Evolutionary conservation across 345 rosid species (phyloP).

Genomic region (Gossypium ekmanianum): DNA sequence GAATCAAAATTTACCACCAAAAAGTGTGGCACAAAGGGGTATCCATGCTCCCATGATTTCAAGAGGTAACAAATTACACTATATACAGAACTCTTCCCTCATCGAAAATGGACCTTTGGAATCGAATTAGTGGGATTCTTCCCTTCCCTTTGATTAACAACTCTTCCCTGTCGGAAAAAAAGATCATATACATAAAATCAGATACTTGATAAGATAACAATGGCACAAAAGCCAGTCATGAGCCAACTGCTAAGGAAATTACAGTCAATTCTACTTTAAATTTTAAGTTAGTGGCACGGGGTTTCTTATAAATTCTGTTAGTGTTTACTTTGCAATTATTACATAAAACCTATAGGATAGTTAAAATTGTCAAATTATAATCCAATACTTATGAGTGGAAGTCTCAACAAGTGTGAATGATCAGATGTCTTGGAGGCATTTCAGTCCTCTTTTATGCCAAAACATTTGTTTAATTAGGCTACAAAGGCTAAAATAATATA

Average conservation of each 20-base stretch:
- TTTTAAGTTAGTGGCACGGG: no score
- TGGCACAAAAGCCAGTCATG: neutral
- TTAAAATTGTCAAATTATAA: neutral
- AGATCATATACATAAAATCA: neutral
- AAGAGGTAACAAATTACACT: neutral
- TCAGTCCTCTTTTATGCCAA: neutral
- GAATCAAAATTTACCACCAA: conserved; percentile 12
- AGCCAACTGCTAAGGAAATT: no score
- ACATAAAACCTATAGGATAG: neutral
- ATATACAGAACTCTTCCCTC: conserved; percentile 10
- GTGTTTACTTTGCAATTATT: neutral
- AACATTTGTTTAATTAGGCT: neutral
- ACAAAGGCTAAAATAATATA: neutral
- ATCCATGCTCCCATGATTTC: neutral
- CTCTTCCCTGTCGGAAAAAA: neutral
- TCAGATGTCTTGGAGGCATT: neutral
- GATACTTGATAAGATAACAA: neutral
- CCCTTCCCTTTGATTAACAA: neutral
- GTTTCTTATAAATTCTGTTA: neutral
- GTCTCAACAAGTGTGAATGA: neutral
- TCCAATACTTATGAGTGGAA: neutral
- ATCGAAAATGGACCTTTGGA: conserved; percentile 12
- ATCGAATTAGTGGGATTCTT: neutral
- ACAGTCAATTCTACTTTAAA: no score
- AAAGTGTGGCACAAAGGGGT: neutral